Evolutionary conservation across 2,329 filamentous ascomycete species (phyloP).

Genomic region (Fusarium poae): DNA sequence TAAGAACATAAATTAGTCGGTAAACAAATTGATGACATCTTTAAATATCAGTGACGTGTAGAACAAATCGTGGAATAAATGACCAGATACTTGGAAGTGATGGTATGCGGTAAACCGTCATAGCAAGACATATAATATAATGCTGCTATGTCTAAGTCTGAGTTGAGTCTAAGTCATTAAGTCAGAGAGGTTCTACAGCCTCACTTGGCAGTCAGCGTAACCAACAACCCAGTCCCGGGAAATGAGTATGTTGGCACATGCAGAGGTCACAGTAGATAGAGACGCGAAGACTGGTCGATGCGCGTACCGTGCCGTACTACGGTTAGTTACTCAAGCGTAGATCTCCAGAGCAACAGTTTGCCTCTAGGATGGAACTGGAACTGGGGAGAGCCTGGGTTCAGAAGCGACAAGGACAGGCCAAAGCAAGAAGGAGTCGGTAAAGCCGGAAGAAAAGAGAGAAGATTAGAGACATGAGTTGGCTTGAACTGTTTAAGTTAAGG

Average conservation of each 20-base stretch:
- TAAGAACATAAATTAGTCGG: slow-evolving; percentile 8
- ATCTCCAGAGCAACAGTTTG: slow-evolving; percentile 42
- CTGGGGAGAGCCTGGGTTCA: slow-evolving; percentile 29
- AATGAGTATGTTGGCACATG: slow-evolving; percentile 44
- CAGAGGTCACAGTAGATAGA: slow-evolving; percentile 13
- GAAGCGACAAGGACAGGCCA: slow-evolving; percentile 34
- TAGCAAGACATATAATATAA: slow-evolving; percentile 40
- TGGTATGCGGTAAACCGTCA: slow-evolving; percentile 35
- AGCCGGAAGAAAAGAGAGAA: slow-evolving; percentile 9
- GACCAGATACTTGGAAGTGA: slow-evolving; percentile 32
- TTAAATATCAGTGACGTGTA: slow-evolving; percentile 27
- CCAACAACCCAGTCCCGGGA: slow-evolving; percentile 34
- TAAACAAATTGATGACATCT: slow-evolving; percentile 11
- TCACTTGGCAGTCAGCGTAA: slow-evolving; percentile 39
- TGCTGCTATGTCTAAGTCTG: slow-evolving; percentile 25
- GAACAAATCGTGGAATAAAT: slow-evolving; percentile 4
- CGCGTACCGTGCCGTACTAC: slow-evolving; percentile 29
- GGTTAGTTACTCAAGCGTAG: slow-evolving; percentile 34
- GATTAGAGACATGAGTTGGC: neutral
- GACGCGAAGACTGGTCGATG: slow-evolving; percentile 29
- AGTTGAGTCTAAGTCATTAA: slow-evolving; percentile 1
- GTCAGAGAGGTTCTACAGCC: slow-evolving; percentile 32
- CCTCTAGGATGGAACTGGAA: slow-evolving; percentile 16
- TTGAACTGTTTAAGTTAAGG: slow-evolving; percentile 1
- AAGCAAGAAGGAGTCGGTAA: slow-evolving; percentile 28